Evolutionary conservation across 2,329 filamentous ascomycete genomes (phyloP).

Genomic region (Monilinia vaccinii-corymbosi): DNA sequence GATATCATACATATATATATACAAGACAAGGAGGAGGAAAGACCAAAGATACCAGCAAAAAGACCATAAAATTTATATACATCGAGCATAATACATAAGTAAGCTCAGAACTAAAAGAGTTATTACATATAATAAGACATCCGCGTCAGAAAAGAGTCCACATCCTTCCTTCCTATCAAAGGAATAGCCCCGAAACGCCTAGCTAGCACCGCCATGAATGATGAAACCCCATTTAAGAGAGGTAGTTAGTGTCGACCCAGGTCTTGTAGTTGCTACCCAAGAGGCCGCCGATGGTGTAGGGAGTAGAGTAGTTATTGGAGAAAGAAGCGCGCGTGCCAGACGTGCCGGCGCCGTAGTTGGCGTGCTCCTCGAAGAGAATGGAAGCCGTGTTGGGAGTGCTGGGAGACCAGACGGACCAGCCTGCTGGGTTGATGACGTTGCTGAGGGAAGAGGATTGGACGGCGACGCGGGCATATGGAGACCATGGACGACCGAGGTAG

Average conservation of each 20-base stretch:
- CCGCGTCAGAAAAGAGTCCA: too few relatives aligned
- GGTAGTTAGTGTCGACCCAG: slow-evolving; percentile 37
- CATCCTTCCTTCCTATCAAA: too few relatives aligned
- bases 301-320: slow-evolving; percentile 31
- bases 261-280: slow-evolving; percentile 35
- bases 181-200: too few relatives aligned
- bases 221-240: slow-evolving; percentile 23
- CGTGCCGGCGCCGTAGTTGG: slow-evolving; percentile 43
- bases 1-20: too few relatives aligned
- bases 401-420: slow-evolving; percentile 42
- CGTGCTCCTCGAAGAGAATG: slow-evolving; percentile 44
- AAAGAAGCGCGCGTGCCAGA: slow-evolving; percentile 41
- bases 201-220: too few relatives aligned
- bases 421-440: slow-evolving; percentile 41
- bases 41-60: too few relatives aligned
- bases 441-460: slow-evolving; percentile 40
- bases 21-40: too few relatives aligned
- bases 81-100: too few relatives aligned
- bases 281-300: slow-evolving; percentile 36
- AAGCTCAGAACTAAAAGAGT: too few relatives aligned
- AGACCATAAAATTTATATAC: too few relatives aligned
- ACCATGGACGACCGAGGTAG: slow-evolving; percentile 46
- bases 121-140: too few relatives aligned
- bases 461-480: slow-evolving; percentile 40
- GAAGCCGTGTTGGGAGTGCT: slow-evolving; percentile 35